Percentiles rank a stretch among this genome's conserved stretches.
phyloP scores from a whole-genome alignment of 495 filamentous ascomycete species.

The Polyplosphaeria fusca region DNA sequence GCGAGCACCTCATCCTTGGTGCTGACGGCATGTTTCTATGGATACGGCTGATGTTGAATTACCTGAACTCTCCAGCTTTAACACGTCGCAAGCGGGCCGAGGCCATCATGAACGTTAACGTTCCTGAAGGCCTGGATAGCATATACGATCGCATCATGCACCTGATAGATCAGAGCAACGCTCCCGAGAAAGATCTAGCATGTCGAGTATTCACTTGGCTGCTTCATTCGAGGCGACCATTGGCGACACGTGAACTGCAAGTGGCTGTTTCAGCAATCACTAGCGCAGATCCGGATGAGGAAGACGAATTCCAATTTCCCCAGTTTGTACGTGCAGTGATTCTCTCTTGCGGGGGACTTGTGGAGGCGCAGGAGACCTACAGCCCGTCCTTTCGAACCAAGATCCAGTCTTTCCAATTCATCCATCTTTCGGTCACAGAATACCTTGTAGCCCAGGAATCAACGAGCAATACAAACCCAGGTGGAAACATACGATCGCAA shows the following conservation, averaged over 20 bases:
- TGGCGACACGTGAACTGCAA: not conserved
- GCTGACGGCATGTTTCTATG: conserved; percentile 2
- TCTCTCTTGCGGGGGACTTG: not conserved
- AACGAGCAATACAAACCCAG: not conserved
- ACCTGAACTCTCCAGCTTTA: not conserved
- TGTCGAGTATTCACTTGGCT: not conserved
- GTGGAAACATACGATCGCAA: not conserved
- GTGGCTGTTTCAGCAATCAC: too few species aligned
- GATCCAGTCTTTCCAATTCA: not conserved
- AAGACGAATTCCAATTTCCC: not conserved
- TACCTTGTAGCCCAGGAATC: not conserved
- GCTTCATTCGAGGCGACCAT: not conserved
- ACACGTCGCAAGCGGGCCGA: not conserved
- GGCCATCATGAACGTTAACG: not conserved
- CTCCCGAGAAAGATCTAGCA: not conserved
- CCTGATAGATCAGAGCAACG: not conserved
- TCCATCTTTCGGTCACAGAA: not conserved
- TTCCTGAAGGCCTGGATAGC: not conserved
- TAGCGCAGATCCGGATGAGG: not conserved
- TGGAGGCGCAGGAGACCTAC: not conserved
- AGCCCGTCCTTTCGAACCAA: not conserved
- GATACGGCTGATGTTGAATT: not conserved
- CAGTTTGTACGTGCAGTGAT: not conserved
- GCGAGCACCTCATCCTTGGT: not conserved
- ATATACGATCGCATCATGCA: not conserved